Conservation (phyloP, 202 grass and related monocot genomes). For the Schoenoplectus triqueter region DNA sequence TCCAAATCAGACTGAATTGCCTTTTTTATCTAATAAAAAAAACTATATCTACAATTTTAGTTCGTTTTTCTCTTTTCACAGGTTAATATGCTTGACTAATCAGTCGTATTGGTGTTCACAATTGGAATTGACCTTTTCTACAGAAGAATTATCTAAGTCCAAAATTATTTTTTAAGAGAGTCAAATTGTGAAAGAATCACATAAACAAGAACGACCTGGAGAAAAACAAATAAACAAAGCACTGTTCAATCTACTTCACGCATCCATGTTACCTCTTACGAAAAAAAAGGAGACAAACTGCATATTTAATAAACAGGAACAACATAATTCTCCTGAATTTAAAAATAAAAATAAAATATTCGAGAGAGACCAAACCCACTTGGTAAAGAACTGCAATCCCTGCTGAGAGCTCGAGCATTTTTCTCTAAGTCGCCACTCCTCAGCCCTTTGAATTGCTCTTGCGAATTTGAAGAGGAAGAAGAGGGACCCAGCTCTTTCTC, state of each 20-base stretch:
- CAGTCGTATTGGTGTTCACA: not conserved
- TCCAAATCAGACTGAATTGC: not conserved
- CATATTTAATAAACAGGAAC: slow-evolving; percentile 24
- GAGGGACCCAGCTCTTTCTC: slow-evolving; percentile 3
- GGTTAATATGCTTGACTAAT: not conserved
- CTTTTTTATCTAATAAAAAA: slow-evolving; percentile 10
- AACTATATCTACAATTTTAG: not conserved
- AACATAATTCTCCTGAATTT: slow-evolving; percentile 5
- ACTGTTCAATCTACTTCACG: not conserved
- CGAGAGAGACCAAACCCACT: slow-evolving; percentile 29
- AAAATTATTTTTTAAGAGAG: not conserved
- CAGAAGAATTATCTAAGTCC: not conserved
- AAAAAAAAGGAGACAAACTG: not conserved
- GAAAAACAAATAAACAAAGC: slow-evolving; percentile 21
- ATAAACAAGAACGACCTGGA: not conserved
- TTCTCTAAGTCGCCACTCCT: slow-evolving; percentile 30
- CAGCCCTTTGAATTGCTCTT: slow-evolving; percentile 31
- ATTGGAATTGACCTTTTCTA: not conserved
- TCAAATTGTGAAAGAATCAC: slow-evolving; percentile 19
- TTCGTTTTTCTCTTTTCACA: not conserved
- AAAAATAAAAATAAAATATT: not conserved
- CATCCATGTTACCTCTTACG: not conserved
- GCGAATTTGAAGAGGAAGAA: slow-evolving; percentile 34
- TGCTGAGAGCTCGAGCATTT: slow-evolving; percentile 32
- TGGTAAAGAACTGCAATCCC: slow-evolving; percentile 44